Evolutionary conservation across 2,329 filamentous ascomycete genomes (phyloP).

Genomic region (Penicillium thymicola): DNA sequence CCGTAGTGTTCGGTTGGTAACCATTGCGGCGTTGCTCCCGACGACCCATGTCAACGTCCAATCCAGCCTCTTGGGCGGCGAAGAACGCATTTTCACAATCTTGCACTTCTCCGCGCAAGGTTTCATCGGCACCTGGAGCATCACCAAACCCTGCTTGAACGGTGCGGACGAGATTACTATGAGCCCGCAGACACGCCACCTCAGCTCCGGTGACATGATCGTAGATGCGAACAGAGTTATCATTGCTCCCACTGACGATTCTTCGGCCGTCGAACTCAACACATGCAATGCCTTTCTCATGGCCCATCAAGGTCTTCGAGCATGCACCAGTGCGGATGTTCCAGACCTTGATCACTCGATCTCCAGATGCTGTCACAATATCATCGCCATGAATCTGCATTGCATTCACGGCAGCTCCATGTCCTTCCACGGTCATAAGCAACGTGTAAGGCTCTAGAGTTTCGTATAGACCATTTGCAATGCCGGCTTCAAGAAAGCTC

Average conservation of each 20-base stretch:
- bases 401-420: slow-evolving; percentile 89
- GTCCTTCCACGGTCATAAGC: slow-evolving; percentile 76
- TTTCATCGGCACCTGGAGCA: slow-evolving; percentile 71
- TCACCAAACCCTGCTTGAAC: slow-evolving; percentile 95
- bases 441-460: slow-evolving; percentile 65
- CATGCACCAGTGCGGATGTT: slow-evolving; percentile 77
- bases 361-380: slow-evolving; percentile 91
- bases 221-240: slow-evolving; percentile 94
- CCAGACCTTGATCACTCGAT: slow-evolving; percentile 93
- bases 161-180: slow-evolving; percentile 82
- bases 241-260: slow-evolving; percentile 93
- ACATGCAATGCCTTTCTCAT: slow-evolving; percentile 93
- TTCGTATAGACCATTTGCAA: slow-evolving; percentile 42
- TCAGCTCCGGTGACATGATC: slow-evolving; percentile 82
- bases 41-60: slow-evolving; percentile 33
- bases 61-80: slow-evolving; percentile 50
- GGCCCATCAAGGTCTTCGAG: slow-evolving; percentile 74
- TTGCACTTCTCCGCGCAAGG: slow-evolving; percentile 69
- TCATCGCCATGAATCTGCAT: slow-evolving; percentile 84
- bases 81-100: slow-evolving; percentile 72
- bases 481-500: slow-evolving; percentile 40
- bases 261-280: slow-evolving; percentile 93
- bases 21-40: slow-evolving; percentile 52
- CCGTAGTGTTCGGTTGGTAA: slow-evolving; percentile 59
- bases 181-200: slow-evolving; percentile 80